Conservation (phyloP, 805 yeast genomes). For the Starmerella stellata region DNA sequence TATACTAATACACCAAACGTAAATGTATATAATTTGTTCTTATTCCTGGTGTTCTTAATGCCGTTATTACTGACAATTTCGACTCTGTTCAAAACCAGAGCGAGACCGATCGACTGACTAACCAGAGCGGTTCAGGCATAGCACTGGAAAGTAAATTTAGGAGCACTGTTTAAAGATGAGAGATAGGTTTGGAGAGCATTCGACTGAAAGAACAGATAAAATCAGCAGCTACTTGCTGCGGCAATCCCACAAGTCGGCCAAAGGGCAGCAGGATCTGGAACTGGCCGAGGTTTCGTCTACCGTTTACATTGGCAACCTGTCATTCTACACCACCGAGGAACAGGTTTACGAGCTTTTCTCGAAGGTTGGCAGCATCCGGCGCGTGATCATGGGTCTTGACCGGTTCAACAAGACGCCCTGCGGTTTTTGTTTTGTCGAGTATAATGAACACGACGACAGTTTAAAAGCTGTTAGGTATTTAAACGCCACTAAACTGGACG, state of each 20-base stretch:
- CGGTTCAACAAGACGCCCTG: conserved; percentile 83
- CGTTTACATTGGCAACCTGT: conserved; percentile 76
- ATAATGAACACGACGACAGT: conserved; percentile 48
- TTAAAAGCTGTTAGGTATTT: conserved; percentile 67
- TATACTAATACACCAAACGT: no score
- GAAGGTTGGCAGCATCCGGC: conserved; percentile 51
- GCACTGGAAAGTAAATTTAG: no score
- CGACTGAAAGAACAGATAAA: conserved; percentile 25
- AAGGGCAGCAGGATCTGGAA: conserved; percentile 38
- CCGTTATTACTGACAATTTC: no score
- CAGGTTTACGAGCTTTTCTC: conserved; percentile 76
- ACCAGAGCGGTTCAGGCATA: no score
- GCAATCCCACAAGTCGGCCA: conserved; percentile 21
- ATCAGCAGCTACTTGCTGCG: conserved; percentile 22
- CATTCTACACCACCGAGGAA: conserved; percentile 86
- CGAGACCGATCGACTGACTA: no score
- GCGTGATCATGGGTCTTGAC: conserved; percentile 88
- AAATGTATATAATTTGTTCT: no score
- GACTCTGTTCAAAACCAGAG: no score
- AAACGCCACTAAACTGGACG: conserved; percentile 69
- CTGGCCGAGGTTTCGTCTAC: conserved; percentile 52
- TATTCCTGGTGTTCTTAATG: no score
- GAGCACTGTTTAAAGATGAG: background rate
- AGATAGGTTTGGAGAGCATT: conserved; percentile 15
- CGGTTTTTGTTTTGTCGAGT: conserved; percentile 88